These are phyloP conservation scores for Ganoderma sinense DNA, from an alignment of 1,284 basidiomycete genomes.

Conservation along the genomic window DNA sequence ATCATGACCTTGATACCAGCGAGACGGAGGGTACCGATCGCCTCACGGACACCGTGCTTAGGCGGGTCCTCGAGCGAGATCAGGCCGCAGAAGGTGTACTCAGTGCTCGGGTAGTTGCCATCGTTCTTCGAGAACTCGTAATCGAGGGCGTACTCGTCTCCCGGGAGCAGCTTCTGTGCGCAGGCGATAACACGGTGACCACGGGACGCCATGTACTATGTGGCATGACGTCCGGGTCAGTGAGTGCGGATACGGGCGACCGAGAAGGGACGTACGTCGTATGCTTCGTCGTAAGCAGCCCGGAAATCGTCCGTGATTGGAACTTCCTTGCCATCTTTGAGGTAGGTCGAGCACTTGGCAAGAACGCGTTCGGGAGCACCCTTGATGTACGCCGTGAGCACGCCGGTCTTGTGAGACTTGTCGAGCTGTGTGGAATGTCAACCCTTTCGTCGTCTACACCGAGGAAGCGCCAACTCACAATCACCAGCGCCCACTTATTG, in stretches of 20 bases:
- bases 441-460: constrained; percentile 4
- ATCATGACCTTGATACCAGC: constrained; percentile 80
- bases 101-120: constrained; percentile 57
- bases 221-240: constrained; percentile 9
- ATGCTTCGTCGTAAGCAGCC: constrained; percentile 62
- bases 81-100: constrained; percentile 69
- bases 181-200: constrained; percentile 77
- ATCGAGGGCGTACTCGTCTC: constrained; percentile 51
- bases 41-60: constrained; percentile 74
- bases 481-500: constrained; percentile 76
- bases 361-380: constrained; percentile 75
- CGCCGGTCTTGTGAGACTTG: constrained; percentile 57
- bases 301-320: constrained; percentile 66
- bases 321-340: constrained; percentile 55
- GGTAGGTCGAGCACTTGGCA: constrained; percentile 65
- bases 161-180: constrained; percentile 62
- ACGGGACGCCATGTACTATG: constrained; percentile 74
- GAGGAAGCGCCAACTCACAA: constrained; percentile 49
- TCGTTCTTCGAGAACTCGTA: constrained; percentile 64
- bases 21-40: constrained; percentile 69
- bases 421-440: constrained; percentile 49
- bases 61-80: constrained; percentile 75
- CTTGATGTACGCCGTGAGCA: constrained; percentile 64
- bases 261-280: constrained; percentile 51
- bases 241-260: neutral